Evolutionary conservation across 176 grass and related monocot species (phyloP).

Genomic region (Cenchrus fungigraminus): DNA sequence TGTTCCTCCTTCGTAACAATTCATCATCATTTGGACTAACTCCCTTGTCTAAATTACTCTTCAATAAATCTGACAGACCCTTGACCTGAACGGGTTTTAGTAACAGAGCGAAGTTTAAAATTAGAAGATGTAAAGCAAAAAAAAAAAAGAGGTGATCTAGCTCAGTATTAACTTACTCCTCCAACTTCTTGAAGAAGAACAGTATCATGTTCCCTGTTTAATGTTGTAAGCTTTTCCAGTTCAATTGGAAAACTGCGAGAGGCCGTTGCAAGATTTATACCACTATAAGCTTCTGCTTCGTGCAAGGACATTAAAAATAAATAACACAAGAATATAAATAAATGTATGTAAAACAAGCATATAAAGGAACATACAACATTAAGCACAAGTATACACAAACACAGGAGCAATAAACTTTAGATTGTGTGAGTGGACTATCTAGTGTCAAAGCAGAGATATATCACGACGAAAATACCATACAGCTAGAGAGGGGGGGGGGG

Average conservation of each 20-base stretch:
- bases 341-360: constrained; percentile 42
- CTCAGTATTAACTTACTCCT: constrained; percentile 53
- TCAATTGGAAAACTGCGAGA: constrained; percentile 68
- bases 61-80: constrained; percentile 70
- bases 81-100: constrained; percentile 54
- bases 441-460: neutral
- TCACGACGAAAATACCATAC: neutral
- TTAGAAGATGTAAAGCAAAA: neutral
- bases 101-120: neutral
- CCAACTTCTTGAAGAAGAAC: constrained; percentile 59
- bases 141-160: neutral
- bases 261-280: constrained; percentile 54
- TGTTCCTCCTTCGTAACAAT: constrained; percentile 58
- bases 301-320: constrained; percentile 51
- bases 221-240: constrained; percentile 59
- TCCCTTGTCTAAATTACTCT: constrained; percentile 71
- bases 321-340: constrained; percentile 49
- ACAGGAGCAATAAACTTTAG: constrained; percentile 1
- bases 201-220: constrained; percentile 52
- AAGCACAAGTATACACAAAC: constrained; percentile 12
- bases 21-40: constrained; percentile 51
- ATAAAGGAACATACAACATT: constrained; percentile 21
- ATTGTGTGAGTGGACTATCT: neutral
- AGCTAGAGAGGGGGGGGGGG: neutral
- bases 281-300: constrained; percentile 54